Evolutionary conservation across 1,284 basidiomycete species (phyloP).

Genomic region (Cystobasidiaceae sp.): DNA sequence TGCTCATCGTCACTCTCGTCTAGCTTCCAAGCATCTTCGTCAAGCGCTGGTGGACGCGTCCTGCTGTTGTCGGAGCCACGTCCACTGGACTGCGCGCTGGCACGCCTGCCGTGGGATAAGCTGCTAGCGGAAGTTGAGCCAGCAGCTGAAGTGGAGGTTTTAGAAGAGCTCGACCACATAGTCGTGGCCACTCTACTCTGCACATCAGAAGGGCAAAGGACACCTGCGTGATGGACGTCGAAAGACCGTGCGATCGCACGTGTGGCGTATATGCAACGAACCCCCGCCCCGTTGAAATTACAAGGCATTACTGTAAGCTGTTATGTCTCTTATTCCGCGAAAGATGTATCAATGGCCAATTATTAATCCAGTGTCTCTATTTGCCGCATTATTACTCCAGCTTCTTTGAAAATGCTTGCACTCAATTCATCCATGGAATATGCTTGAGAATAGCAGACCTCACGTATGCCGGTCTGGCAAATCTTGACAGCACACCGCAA

Average conservation of each 20-base stretch:
- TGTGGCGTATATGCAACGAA: no score
- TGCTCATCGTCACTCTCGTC: slow-evolving; percentile 28
- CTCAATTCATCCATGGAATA: slow-evolving; percentile 77
- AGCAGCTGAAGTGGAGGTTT: not conserved
- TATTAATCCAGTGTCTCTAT: slow-evolving; percentile 32
- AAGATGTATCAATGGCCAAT: no score
- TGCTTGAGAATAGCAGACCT: slow-evolving; percentile 90
- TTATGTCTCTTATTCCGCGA: no score
- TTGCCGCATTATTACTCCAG: slow-evolving; percentile 47
- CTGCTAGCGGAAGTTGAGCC: not conserved
- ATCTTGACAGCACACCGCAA: slow-evolving; percentile 94
- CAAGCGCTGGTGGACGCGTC: slow-evolving; percentile 10
- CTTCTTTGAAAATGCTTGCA: slow-evolving; percentile 46
- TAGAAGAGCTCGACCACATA: slow-evolving; percentile 26
- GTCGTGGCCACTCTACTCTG: not conserved
- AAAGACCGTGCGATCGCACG: no score
- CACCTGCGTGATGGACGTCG: no score
- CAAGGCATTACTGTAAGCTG: no score
- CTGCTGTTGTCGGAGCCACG: not conserved
- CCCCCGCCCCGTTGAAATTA: no score
- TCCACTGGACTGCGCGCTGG: slow-evolving; percentile 8
- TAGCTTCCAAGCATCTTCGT: slow-evolving; percentile 30
- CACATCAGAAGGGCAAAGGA: no score
- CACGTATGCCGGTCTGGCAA: slow-evolving; percentile 84
- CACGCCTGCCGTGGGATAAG: slow-evolving; percentile 18